A percentile compares a stretch with the other conserved stretches of the same genome.
phyloP scores from a whole-genome alignment of 2,329 filamentous ascomycete species.

The Beauveria medogensis region DNA sequence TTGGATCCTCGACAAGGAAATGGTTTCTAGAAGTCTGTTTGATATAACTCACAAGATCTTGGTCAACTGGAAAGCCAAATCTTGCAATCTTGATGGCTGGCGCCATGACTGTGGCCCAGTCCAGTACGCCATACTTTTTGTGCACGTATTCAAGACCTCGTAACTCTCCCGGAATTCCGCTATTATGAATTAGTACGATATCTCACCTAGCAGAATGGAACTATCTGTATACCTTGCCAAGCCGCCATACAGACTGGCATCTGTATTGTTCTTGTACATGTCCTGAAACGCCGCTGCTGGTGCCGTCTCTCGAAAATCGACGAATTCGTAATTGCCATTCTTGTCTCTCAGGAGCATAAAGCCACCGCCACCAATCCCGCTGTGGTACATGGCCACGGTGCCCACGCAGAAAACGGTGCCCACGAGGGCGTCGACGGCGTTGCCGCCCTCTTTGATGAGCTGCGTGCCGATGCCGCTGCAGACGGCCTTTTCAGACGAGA shows the following conservation, averaged over 20 bases:
- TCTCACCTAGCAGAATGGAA: not conserved
- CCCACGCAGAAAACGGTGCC: constrained; percentile 58
- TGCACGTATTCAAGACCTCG: constrained; percentile 69
- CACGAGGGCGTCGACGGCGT: constrained; percentile 59
- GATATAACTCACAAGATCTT: constrained; percentile 68
- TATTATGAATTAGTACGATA: constrained; percentile 16
- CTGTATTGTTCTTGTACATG: constrained; percentile 68
- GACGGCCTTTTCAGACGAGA: constrained; percentile 51
- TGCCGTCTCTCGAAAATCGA: constrained; percentile 81
- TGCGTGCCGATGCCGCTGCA: constrained; percentile 53
- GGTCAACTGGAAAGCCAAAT: constrained; percentile 61
- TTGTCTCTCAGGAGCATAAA: constrained; percentile 64
- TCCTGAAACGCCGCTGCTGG: constrained; percentile 69
- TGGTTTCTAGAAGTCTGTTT: constrained; percentile 37
- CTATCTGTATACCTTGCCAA: constrained; percentile 58
- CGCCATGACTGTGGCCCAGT: constrained; percentile 58
- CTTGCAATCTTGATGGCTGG: constrained; percentile 67
- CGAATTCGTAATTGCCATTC: constrained; percentile 64
- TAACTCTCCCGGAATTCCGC: constrained; percentile 62
- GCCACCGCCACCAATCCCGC: constrained; percentile 69
- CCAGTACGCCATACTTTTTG: constrained; percentile 52
- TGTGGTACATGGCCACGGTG: constrained; percentile 56
- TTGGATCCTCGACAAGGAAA: constrained; percentile 62
- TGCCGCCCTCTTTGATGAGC: constrained; percentile 51
- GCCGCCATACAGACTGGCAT: constrained; percentile 58